These are phyloP conservation scores for Colletotrichum eremochloae DNA, from an alignment of 2,329 filamentous ascomycete genomes.

Conservation along the genomic window DNA sequence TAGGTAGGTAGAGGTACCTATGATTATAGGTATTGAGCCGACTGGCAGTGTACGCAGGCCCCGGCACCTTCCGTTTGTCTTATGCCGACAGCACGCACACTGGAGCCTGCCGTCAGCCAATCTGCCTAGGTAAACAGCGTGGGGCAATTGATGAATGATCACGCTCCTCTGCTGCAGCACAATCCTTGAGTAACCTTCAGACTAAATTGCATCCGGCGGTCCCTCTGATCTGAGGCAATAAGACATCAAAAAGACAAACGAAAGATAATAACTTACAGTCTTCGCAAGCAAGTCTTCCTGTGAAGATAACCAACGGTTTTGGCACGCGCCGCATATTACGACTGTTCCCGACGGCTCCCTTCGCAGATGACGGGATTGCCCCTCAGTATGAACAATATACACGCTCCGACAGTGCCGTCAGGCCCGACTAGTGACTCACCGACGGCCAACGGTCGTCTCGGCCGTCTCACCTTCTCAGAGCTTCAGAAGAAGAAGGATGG, in stretches of 20 bases:
- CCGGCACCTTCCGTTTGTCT: background rate
- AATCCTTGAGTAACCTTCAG: background rate
- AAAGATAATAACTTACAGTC: background rate
- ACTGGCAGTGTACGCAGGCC: background rate
- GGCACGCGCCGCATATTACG: background rate
- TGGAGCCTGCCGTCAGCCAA: background rate
- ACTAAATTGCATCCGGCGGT: background rate
- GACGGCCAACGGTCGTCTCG: constrained; percentile 70
- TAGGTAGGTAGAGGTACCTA: too few relatives aligned
- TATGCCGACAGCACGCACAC: background rate
- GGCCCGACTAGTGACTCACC: constrained; percentile 76
- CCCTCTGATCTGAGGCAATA: too few relatives aligned
- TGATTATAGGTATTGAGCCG: too few relatives aligned
- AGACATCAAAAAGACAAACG: background rate
- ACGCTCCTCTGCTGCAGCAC: background rate
- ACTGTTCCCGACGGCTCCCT: background rate
- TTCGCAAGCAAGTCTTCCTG: background rate
- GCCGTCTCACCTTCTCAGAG: constrained; percentile 79
- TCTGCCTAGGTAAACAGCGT: background rate
- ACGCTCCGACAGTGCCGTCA: constrained; percentile 74
- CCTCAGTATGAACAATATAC: constrained; percentile 67
- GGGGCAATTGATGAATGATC: constrained; percentile 3
- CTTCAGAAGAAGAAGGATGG: constrained; percentile 87
- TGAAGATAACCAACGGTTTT: background rate
- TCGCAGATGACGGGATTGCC: constrained; percentile 32